Evolutionary conservation across 2,329 filamentous ascomycete species (phyloP).

Genomic region (Arthroderma sp.): DNA sequence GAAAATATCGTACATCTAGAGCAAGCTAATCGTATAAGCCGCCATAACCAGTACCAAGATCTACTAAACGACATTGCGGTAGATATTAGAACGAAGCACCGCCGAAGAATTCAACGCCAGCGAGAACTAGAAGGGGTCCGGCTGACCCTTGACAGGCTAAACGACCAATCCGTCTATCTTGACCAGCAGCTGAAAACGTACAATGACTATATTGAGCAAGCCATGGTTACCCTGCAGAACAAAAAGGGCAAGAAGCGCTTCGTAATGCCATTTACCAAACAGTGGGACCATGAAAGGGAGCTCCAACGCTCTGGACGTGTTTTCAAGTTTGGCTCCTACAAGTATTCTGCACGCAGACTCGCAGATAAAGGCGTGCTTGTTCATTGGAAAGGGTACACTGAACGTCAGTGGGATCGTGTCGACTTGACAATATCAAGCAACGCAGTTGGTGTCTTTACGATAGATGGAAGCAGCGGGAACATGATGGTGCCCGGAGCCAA

Average conservation of each 20-base stretch:
- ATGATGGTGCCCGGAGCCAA: constrained; percentile 92
- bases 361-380: constrained; percentile 90
- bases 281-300: constrained; percentile 97
- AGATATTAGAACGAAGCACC: constrained; percentile 94
- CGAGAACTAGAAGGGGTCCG: constrained; percentile 62
- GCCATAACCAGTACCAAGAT: constrained; percentile 87
- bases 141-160: constrained; percentile 34
- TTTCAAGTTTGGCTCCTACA: constrained; percentile 95
- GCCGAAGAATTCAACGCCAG: constrained; percentile 78
- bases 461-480: constrained; percentile 80
- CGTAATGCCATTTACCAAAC: constrained; percentile 90
- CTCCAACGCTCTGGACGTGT: constrained; percentile 83
- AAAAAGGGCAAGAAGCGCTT: constrained; percentile 94
- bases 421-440: constrained; percentile 92
- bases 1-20: constrained; percentile 90
- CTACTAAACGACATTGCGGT: constrained; percentile 93
- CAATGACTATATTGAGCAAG: constrained; percentile 98
- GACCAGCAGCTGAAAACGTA: constrained; percentile 95
- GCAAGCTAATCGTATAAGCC: constrained; percentile 69
- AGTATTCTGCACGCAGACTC: constrained; percentile 82
- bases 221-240: constrained; percentile 91
- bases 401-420: constrained; percentile 78
- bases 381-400: constrained; percentile 70
- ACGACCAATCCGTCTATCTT: constrained; percentile 66
- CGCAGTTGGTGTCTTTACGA: constrained; percentile 81